Base-by-base conservation (phyloP, 2,329 filamentous ascomycete species). In the Ceratocystis lukuohia region DNA sequence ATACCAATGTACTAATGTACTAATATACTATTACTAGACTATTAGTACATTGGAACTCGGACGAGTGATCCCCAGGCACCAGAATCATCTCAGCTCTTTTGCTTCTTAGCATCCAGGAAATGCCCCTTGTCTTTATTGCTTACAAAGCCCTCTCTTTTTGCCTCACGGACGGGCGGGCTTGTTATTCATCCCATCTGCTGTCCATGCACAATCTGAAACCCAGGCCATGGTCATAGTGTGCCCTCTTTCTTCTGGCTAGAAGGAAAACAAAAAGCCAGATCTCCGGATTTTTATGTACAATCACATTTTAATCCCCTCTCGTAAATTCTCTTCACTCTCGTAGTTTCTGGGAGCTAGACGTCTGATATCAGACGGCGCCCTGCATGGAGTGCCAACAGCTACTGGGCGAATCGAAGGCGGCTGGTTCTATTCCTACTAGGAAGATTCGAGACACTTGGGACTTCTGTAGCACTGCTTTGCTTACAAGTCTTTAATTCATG, bases 141-240 rank as follows among this genome's bases (percentile, higher is more conserved):
- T 41, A 41, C 12, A 41, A 41, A 41, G 37, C 37, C 12, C 56
- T 30, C 25, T 37, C 17, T n/a, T 17, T 30, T 57, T 28, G 7
- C 25, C 53, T 22, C 12, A 56, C 50, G 3, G 5, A 17, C 45
- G 50, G 12, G 33, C 33, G 1, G 17, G 28, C 5, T 33, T 17
- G 15, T 37, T 63, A 22, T 46, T 44, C 64, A 33, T 65, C 22
- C 64, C 33, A 46, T 46, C 56, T 37, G 25, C 12, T 37, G 56
- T 37, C 56, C 28, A 59, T 59, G 56, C 28, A 33, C 17, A 37
- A 59, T 59, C 56, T 59, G 56, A 59, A 59, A 59, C 56, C 56
- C 22, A n/a, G 30, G 28, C 28, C 28, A 37, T 59, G 56, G 28
- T 2, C 28, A 59, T 22, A 8, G 20, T 15, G 28, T 15, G 22